These are phyloP conservation scores for Fragaria ananassa DNA, from an alignment of 306 rosid species.

Conservation along the genomic window DNA sequence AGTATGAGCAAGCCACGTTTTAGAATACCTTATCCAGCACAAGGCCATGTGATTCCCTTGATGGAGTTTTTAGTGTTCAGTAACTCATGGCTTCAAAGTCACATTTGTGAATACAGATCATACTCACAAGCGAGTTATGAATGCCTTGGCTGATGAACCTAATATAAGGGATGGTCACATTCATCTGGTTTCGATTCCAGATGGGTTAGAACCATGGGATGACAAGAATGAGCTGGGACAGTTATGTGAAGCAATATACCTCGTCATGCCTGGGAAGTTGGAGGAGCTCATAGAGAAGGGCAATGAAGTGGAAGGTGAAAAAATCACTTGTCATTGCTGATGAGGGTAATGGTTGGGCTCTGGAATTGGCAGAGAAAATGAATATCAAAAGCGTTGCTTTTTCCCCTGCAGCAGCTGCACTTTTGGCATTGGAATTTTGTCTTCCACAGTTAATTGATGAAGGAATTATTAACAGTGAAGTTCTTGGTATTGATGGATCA, in stretches of 20 bases:
- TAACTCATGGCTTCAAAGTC: slow-evolving; percentile 52
- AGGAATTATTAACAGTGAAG: slow-evolving; percentile 31
- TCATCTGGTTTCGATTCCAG: slow-evolving; percentile 43
- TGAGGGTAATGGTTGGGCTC: slow-evolving; percentile 34
- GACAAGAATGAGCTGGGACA: slow-evolving; percentile 31
- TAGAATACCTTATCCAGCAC: slow-evolving; percentile 62
- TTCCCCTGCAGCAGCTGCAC: slow-evolving; percentile 42
- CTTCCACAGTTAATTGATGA: slow-evolving; percentile 35
- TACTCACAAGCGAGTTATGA: slow-evolving; percentile 35
- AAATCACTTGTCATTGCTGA: slow-evolving; percentile 42
- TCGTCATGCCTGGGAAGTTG: slow-evolving; percentile 40
- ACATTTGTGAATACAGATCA: slow-evolving; percentile 47
- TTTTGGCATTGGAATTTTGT: slow-evolving; percentile 16
- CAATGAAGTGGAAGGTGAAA: slow-evolving; percentile 20
- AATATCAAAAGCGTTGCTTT: slow-evolving; percentile 35
- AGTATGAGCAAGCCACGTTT: slow-evolving; percentile 26
- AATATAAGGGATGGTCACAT: slow-evolving; percentile 16
- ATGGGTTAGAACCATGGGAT: slow-evolving; percentile 41
- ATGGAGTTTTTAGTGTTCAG: slow-evolving; percentile 51
- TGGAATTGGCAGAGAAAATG: slow-evolving; percentile 43
- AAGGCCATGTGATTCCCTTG: slow-evolving; percentile 78
- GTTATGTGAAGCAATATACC: slow-evolving; percentile 17
- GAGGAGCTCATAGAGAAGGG: slow-evolving; percentile 43
- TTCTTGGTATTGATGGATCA: no score
- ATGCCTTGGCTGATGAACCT: slow-evolving; percentile 21